These are phyloP conservation scores for Coleophoma eucalyptorum DNA, from an alignment of 2,329 filamentous ascomycete genomes.

Conservation along the genomic window DNA sequence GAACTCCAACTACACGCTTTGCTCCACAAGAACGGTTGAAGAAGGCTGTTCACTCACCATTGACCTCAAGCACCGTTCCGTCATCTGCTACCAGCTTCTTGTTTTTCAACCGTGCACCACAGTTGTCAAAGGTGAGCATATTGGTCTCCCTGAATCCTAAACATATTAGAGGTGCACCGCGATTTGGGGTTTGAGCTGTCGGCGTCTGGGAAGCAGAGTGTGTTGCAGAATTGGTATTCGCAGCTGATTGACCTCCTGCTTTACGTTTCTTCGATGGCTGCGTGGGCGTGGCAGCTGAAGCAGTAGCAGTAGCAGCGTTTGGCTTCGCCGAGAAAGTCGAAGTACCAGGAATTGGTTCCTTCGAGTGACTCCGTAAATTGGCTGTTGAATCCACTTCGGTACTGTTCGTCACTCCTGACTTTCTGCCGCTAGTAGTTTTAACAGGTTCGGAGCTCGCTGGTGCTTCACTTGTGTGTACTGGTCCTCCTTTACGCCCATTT, in stretches of 20 bases:
- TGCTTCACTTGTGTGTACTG: slow-evolving; percentile 8
- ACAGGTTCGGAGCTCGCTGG: slow-evolving; percentile 12
- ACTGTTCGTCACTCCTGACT: slow-evolving; percentile 27
- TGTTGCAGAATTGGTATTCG: slow-evolving; percentile 13
- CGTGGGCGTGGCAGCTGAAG: not conserved
- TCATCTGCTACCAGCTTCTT: slow-evolving; percentile 85
- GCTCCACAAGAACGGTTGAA: not conserved
- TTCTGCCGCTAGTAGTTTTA: slow-evolving; percentile 30
- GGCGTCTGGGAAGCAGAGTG: slow-evolving; percentile 7
- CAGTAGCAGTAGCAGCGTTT: slow-evolving; percentile 8
- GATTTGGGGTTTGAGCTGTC: slow-evolving; percentile 8
- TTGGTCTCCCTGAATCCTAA: slow-evolving; percentile 59
- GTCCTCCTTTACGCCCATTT: slow-evolving; percentile 52
- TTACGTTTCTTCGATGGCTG: slow-evolving; percentile 72
- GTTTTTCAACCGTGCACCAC: slow-evolving; percentile 64
- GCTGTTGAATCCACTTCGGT: slow-evolving; percentile 15
- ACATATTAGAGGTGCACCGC: slow-evolving; percentile 11
- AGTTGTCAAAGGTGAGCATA: slow-evolving; percentile 82
- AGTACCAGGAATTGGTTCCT: slow-evolving; percentile 50
- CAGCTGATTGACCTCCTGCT: slow-evolving; percentile 41
- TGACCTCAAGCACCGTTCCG: slow-evolving; percentile 75
- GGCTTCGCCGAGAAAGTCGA: slow-evolving; percentile 52
- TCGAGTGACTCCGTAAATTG: slow-evolving; percentile 27
- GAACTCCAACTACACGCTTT: slow-evolving; percentile 5
- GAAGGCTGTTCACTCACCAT: slow-evolving; percentile 61